Evolutionary conservation across 2,329 filamentous ascomycete species (phyloP).

Genomic region (Talaromyces islandicus): DNA sequence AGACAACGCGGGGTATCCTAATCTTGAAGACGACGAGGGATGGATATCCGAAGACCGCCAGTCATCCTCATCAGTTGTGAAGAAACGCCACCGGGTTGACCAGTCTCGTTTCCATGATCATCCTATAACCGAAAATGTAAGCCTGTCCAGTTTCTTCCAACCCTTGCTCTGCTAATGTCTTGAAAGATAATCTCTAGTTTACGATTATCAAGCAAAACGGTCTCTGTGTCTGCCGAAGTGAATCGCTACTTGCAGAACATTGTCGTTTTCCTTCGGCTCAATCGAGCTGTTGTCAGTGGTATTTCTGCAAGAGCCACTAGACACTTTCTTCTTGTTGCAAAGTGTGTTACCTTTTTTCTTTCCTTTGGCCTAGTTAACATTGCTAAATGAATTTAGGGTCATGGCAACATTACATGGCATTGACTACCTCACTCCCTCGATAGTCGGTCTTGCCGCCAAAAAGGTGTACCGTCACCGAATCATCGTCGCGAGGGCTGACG

Average conservation of each 20-base stretch:
- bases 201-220: slow-evolving; percentile 50
- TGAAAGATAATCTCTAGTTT: slow-evolving; percentile 51
- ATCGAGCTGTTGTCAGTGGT: slow-evolving; percentile 74
- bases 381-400: slow-evolving; percentile 42
- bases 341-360: slow-evolving; percentile 32
- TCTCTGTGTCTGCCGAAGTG: slow-evolving; percentile 69
- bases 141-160: neutral
- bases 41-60: slow-evolving; percentile 29
- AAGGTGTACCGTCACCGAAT: slow-evolving; percentile 89
- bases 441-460: slow-evolving; percentile 72
- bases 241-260: slow-evolving; percentile 82
- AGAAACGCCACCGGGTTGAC: slow-evolving; percentile 14
- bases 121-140: slow-evolving; percentile 2
- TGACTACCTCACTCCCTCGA: slow-evolving; percentile 73
- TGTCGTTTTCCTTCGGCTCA: slow-evolving; percentile 76
- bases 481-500: slow-evolving; percentile 58
- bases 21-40: slow-evolving; percentile 59
- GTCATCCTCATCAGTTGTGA: slow-evolving; percentile 33
- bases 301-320: slow-evolving; percentile 72
- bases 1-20: slow-evolving; percentile 63
- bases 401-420: slow-evolving; percentile 77
- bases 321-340: slow-evolving; percentile 65
- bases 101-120: neutral
- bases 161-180: neutral
- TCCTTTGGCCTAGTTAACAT: neutral